A percentile compares a stretch with the other conserved stretches of the same genome.
These are phyloP conservation scores for Lachancea sp. DNA, from an alignment of 805 yeast species.

Conservation along the genomic window DNA sequence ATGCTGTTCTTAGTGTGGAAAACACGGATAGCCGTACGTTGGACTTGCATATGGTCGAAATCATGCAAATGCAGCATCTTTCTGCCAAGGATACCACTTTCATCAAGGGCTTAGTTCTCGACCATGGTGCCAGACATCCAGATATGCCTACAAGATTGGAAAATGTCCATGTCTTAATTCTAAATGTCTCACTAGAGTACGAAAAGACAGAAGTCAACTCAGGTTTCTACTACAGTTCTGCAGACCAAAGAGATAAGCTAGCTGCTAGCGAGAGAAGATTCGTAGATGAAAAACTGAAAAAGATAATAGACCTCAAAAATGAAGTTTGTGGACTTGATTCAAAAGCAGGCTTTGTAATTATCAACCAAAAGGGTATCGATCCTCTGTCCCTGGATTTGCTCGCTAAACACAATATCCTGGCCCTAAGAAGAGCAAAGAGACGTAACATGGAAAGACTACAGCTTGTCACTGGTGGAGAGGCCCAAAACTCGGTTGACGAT, in stretches of 20 bases:
- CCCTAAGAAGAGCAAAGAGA: constrained; percentile 95
- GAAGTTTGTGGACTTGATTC: constrained; percentile 76
- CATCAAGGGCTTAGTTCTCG: constrained; percentile 84
- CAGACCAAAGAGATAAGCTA: constrained; percentile 92
- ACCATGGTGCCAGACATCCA: constrained; percentile 98
- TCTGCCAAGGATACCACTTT: constrained; percentile 77
- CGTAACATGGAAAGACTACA: constrained; percentile 99
- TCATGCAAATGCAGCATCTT: constrained; percentile 96
- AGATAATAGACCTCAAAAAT: constrained; percentile 88
- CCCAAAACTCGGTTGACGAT: constrained; percentile 96
- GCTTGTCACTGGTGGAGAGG: constrained; percentile 93
- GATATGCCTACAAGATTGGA: constrained; percentile 91
- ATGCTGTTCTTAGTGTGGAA: constrained; percentile 81
- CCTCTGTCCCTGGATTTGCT: constrained; percentile 94
- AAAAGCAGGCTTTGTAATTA: constrained; percentile 78
- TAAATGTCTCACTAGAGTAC: constrained; percentile 92
- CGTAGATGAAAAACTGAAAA: constrained; percentile 86
- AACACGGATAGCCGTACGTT: constrained; percentile 42
- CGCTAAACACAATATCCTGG: constrained; percentile 88
- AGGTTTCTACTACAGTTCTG: constrained; percentile 87
- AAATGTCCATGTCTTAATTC: constrained; percentile 77
- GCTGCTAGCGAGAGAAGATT: constrained; percentile 90
- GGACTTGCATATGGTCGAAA: constrained; percentile 95
- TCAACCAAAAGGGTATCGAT: constrained; percentile 97
- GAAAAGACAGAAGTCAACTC: constrained; percentile 97